phyloP scores from a whole-genome alignment of 345 rosid species.

The Murraya paniculata region DNA sequence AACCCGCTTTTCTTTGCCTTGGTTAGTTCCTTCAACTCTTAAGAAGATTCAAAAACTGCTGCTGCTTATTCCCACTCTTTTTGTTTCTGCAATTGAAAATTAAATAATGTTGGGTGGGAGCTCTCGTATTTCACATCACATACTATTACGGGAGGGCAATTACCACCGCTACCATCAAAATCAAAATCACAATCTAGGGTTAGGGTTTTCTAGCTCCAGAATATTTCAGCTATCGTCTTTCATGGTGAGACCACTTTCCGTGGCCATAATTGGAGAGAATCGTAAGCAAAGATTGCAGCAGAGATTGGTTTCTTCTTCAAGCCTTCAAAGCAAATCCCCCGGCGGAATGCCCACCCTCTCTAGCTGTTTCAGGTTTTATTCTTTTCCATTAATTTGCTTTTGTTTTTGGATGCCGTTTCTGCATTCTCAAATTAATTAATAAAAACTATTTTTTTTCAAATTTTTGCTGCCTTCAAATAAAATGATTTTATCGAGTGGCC shows the following conservation, averaged over 20 bases:
- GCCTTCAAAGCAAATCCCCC: constrained; percentile 38
- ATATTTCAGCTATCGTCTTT: constrained; percentile 52
- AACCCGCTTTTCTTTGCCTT: not conserved
- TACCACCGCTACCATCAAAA: constrained; percentile 21
- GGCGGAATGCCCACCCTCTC: constrained; percentile 50
- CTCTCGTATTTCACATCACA: constrained; percentile 62
- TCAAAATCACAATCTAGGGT: constrained; percentile 33
- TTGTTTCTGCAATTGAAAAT: not conserved
- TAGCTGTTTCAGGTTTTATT: constrained; percentile 53
- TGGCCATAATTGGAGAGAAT: constrained; percentile 15
- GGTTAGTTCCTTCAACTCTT: not conserved
- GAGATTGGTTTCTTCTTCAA: constrained; percentile 35
- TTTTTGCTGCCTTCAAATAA: too few species aligned
- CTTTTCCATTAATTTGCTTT: not conserved
- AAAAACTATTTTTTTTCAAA: too few species aligned
- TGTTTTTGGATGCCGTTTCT: too few species aligned
- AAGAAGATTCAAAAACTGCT: not conserved
- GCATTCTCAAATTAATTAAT: too few species aligned
- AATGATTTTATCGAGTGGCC: too few species aligned
- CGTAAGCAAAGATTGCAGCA: constrained; percentile 27
- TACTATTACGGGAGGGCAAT: constrained; percentile 46
- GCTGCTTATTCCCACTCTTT: not conserved
- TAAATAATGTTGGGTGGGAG: constrained; percentile 57
- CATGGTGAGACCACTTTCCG: constrained; percentile 35
- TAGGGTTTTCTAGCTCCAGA: constrained; percentile 46